These are phyloP conservation scores for Basidiobolus meristosporus DNA, from an alignment of 371 early-diverging fungal species.

Conservation along the genomic window DNA sequence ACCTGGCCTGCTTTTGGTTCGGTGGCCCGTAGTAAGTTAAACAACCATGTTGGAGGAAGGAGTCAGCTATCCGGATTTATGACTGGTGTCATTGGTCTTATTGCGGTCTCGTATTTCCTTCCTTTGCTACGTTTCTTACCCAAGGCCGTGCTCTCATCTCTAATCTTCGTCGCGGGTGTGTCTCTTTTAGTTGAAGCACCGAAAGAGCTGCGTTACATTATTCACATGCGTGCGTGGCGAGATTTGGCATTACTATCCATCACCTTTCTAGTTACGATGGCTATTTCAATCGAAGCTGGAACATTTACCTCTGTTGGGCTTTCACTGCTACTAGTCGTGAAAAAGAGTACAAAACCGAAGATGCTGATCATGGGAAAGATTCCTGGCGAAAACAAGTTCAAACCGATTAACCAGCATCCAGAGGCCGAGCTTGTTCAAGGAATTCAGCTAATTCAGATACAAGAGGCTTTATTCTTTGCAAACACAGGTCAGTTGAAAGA, in stretches of 20 bases:
- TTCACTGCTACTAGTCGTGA: no score
- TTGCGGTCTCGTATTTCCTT: slow-evolving; percentile 54
- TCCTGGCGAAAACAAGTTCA: slow-evolving; percentile 9
- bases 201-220: slow-evolving; percentile 64
- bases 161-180: slow-evolving; percentile 73
- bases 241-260: slow-evolving; percentile 64
- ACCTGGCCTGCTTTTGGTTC: slow-evolving; percentile 83
- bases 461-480: slow-evolving; percentile 85
- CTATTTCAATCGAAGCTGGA: slow-evolving; percentile 78
- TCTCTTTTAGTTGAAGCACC: slow-evolving; percentile 60
- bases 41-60: slow-evolving; percentile 71
- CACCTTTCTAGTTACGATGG: slow-evolving; percentile 66
- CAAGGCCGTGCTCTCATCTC: slow-evolving; percentile 56
- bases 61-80: slow-evolving; percentile 78
- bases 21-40: slow-evolving; percentile 74
- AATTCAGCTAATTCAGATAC: slow-evolving; percentile 65
- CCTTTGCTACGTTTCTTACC: slow-evolving; percentile 75
- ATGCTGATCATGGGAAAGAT: no score
- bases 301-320: slow-evolving; percentile 21
- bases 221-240: slow-evolving; percentile 66
- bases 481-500: slow-evolving; percentile 89
- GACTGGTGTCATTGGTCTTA: slow-evolving; percentile 43
- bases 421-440: slow-evolving; percentile 59
- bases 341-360: no score
- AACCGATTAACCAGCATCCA: slow-evolving; percentile 11